Conservation (phyloP, 129 eudicot genomes). For the Cynara cardunculus region DNA sequence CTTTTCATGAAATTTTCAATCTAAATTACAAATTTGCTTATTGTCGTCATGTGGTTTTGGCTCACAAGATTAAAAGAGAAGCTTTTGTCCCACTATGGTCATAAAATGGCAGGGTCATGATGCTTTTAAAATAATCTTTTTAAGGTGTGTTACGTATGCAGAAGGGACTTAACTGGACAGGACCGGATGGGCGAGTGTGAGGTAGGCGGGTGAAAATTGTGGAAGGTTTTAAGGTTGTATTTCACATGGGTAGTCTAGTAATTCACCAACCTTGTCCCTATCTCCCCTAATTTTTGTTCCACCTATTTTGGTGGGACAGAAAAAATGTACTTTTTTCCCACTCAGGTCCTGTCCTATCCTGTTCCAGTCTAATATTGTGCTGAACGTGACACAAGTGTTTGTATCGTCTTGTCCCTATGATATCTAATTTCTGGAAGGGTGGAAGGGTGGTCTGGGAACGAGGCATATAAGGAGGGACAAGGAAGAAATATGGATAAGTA, state of each 20-base stretch:
- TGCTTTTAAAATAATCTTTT: neutral
- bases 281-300: neutral
- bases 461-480: neutral
- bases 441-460: neutral
- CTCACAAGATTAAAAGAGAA: neutral
- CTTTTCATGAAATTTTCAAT: neutral
- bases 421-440: no score
- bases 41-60: neutral
- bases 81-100: neutral
- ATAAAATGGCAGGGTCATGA: neutral
- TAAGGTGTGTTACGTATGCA: neutral
- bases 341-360: no score
- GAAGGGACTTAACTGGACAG: neutral
- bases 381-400: neutral
- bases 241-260: neutral
- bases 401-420: neutral
- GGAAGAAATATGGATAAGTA: neutral
- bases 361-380: neutral
- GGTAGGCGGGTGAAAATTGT: neutral
- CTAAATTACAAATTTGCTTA: neutral
- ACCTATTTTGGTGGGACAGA: no score
- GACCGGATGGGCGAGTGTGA: no score
- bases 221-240: neutral
- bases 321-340: no score
- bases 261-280: neutral